A percentile compares a stretch with the other conserved stretches of the same genome.
These are phyloP conservation scores for Scheffersomyces coipomensis DNA, from an alignment of 805 yeast species.

Conservation along the genomic window DNA sequence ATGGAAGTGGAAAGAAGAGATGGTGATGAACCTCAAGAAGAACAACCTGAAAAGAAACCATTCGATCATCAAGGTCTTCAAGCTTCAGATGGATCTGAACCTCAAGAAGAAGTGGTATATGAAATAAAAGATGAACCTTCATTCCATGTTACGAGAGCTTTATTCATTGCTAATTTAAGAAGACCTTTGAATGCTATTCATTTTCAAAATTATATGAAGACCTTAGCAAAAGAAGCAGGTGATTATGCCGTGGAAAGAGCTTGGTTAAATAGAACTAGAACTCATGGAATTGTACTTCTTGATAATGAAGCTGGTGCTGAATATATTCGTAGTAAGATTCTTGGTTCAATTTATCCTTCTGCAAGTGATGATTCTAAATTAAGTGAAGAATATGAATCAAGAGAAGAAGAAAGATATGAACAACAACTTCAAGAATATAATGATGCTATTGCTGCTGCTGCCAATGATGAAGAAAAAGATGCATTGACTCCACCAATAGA, in stretches of 20 bases:
- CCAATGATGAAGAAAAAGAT: slow-evolving; percentile 8
- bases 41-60: slow-evolving; percentile 3
- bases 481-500: slow-evolving; percentile 12
- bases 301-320: slow-evolving; percentile 41
- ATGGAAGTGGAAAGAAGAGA: not conserved
- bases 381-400: slow-evolving; percentile 12
- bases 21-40: not conserved
- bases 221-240: slow-evolving; percentile 21
- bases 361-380: slow-evolving; percentile 20
- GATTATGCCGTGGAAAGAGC: slow-evolving; percentile 34
- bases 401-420: slow-evolving; percentile 19
- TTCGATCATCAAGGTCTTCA: slow-evolving; percentile 18
- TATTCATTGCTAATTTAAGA: slow-evolving; percentile 43
- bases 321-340: slow-evolving; percentile 29
- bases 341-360: slow-evolving; percentile 34
- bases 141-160: slow-evolving; percentile 41
- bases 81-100: slow-evolving; percentile 10
- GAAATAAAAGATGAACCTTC: slow-evolving; percentile 26
- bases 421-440: slow-evolving; percentile 14
- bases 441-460: slow-evolving; percentile 5
- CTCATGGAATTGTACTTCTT: slow-evolving; percentile 43
- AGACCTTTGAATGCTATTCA: slow-evolving; percentile 35
- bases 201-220: slow-evolving; percentile 35
- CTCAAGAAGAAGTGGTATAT: slow-evolving; percentile 32
- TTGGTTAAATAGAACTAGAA: slow-evolving; percentile 40